Conservation (phyloP, 1,139 yeast genomes). For the Hansenula anomala region DNA sequence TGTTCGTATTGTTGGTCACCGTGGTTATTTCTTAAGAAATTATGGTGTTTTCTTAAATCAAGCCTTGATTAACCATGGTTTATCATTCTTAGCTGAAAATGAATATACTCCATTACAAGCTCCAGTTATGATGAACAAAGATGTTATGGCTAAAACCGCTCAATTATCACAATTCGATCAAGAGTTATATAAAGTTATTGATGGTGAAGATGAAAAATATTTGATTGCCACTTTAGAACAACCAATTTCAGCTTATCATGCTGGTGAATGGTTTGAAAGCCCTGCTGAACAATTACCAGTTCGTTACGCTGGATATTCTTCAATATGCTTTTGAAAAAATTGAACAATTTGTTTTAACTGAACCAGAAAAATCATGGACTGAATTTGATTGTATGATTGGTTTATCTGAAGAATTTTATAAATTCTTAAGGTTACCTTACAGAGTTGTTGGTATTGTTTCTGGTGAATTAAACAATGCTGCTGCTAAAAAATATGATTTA, state of each 20-base stretch:
- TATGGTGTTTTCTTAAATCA: conserved; percentile 97
- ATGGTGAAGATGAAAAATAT: conserved; percentile 96
- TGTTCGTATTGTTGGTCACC: conserved; percentile 94
- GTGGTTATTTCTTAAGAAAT: conserved; percentile 94
- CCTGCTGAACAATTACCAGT: conserved; percentile 96
- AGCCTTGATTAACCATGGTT: conserved; percentile 95
- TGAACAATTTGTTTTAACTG: conserved; percentile 93
- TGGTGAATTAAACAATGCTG: conserved; percentile 98
- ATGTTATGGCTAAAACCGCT: conserved; percentile 98
- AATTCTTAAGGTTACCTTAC: conserved; percentile 89
- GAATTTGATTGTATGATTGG: conserved; percentile 96
- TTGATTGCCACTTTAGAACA: conserved; percentile 98
- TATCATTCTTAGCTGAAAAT: conserved; percentile 72
- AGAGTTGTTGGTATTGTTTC: conserved; percentile 97
- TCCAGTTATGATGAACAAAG: conserved; percentile 99
- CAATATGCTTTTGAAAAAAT: conserved; percentile 97
- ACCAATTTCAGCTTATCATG: conserved; percentile 97
- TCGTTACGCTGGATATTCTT: conserved; percentile 94
- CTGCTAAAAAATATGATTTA: conserved; percentile 96
- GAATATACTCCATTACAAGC: conserved; percentile 93
- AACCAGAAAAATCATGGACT: conserved; percentile 97
- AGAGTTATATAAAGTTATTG: conserved; percentile 93
- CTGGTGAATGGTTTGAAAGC: conserved; percentile 97
- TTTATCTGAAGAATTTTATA: conserved; percentile 87
- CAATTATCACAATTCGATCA: conserved; percentile 97